phyloP scores from a whole-genome alignment of 352 stramenopile genomes.

The Phytophthora boehmeriae region DNA sequence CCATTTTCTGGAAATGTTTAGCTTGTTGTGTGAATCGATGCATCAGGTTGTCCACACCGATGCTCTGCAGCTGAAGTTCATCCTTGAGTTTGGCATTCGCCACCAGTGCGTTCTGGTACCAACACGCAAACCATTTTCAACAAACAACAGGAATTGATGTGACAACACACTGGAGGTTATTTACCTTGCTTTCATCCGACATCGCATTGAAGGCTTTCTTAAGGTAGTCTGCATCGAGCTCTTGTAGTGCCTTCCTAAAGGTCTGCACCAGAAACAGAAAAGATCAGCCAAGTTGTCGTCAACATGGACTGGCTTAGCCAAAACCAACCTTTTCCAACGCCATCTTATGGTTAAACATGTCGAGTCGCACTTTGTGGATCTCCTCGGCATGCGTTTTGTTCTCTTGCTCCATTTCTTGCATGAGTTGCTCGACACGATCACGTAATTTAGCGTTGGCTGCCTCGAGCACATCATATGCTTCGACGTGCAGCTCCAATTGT shows the following conservation, averaged over 20 bases:
- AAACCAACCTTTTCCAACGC: slow-evolving; percentile 68
- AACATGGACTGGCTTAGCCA: neutral
- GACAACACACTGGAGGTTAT: neutral
- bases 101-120: slow-evolving; percentile 64
- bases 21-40: slow-evolving; percentile 72
- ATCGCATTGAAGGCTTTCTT: slow-evolving; percentile 86
- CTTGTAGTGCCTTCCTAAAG: slow-evolving; percentile 75
- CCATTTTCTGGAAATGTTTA: slow-evolving; percentile 75
- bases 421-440: slow-evolving; percentile 60
- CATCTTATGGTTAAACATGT: slow-evolving; percentile 90
- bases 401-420: slow-evolving; percentile 71
- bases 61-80: slow-evolving; percentile 77
- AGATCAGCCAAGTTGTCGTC: neutral
- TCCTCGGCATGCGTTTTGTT: slow-evolving; percentile 69
- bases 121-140: neutral
- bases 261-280: slow-evolving; percentile 35
- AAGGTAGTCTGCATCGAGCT: slow-evolving; percentile 78
- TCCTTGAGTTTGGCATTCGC: slow-evolving; percentile 85
- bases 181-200: slow-evolving; percentile 82
- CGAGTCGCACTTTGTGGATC: slow-evolving; percentile 77
- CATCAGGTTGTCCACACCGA: slow-evolving; percentile 84
- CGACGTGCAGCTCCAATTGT: slow-evolving; percentile 71
- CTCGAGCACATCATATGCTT: slow-evolving; percentile 73
- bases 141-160: neutral
- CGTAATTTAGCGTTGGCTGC: slow-evolving; percentile 58